A percentile compares a stretch with the other conserved stretches of the same genome.
These are phyloP conservation scores for Lepidium campestre DNA, from an alignment of 441 rosid species.

Conservation along the genomic window DNA sequence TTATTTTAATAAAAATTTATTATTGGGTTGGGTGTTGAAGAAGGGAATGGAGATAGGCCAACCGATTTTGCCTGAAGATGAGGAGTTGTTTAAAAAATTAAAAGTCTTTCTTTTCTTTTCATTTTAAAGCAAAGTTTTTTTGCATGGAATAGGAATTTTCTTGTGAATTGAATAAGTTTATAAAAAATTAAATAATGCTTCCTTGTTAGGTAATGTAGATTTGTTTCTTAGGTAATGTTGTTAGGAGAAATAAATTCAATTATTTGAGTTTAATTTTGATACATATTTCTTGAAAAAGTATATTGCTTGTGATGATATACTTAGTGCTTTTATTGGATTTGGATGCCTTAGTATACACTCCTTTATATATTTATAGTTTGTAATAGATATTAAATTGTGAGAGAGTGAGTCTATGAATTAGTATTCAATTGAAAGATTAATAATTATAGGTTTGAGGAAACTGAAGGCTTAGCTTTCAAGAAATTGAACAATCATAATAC, in stretches of 20 bases:
- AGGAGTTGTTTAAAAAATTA: constrained; percentile 22
- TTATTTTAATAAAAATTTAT: background rate
- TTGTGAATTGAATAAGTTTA: constrained; percentile 1
- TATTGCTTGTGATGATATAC: constrained; percentile 20
- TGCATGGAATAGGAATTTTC: constrained; percentile 9
- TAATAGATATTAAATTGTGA: background rate
- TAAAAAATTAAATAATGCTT: constrained; percentile 1
- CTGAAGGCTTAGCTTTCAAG: constrained; percentile 32
- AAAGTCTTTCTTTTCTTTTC: background rate
- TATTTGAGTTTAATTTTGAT: background rate
- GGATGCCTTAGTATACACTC: constrained; percentile 23
- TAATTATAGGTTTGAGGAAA: constrained; percentile 22
- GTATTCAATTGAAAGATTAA: constrained; percentile 17
- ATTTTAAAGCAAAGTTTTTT: background rate
- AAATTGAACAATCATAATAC: constrained; percentile 23
- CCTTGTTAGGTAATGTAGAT: constrained; percentile 21
- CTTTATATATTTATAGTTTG: background rate
- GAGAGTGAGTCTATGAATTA: constrained; percentile 16
- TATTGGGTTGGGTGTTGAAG: constrained; percentile 31
- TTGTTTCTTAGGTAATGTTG: constrained; percentile 27
- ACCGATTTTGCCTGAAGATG: constrained; percentile 27
- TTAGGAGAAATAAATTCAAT: background rate
- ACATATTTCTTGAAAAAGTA: constrained; percentile 12
- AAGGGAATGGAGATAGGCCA: constrained; percentile 33
- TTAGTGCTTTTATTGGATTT: constrained; percentile 11